These are phyloP conservation scores for Globisporangium rhizosaccharum DNA, from an alignment of 352 stramenopile species.

Conservation along the genomic window DNA sequence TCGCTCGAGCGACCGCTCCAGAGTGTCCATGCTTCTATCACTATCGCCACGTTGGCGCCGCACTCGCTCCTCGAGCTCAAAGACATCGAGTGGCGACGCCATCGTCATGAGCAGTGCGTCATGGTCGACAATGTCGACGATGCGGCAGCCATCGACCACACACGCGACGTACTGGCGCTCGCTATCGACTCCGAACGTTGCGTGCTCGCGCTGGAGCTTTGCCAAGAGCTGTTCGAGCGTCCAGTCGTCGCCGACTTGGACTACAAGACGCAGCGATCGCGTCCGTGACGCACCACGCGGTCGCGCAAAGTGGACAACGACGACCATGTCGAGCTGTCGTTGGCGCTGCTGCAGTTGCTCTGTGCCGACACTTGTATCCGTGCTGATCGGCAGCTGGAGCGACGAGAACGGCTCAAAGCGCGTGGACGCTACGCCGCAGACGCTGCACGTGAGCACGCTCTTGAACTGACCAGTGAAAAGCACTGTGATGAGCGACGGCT, in stretches of 20 bases:
- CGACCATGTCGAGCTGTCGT: conserved; percentile 15
- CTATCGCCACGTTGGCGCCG: too few relatives aligned
- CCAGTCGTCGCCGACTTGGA: conserved; percentile 18
- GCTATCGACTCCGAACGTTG: conserved; percentile 8
- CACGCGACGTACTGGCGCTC: conserved; percentile 21
- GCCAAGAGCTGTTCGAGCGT: conserved; percentile 40
- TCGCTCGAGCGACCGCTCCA: not conserved
- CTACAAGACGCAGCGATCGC: conserved; percentile 17
- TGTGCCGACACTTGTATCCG: not conserved
- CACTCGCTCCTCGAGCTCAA: conserved; percentile 26
- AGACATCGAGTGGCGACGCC: conserved; percentile 27
- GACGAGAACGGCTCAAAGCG: conserved; percentile 89
- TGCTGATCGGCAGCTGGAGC: conserved; percentile 45
- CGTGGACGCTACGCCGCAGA: conserved; percentile 79
- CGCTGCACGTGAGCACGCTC: conserved; percentile 85
- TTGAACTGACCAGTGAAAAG: conserved; percentile 98
- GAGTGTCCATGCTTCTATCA: too few relatives aligned
- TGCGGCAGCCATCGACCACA: conserved; percentile 16
- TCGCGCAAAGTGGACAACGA: conserved; percentile 31
- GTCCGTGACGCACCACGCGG: not conserved
- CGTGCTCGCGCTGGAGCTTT: conserved; percentile 22
- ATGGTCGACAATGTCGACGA: conserved; percentile 25
- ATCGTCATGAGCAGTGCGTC: conserved; percentile 25
- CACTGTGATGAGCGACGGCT: conserved; percentile 93
- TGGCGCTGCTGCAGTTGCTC: not conserved